phyloP scores from a whole-genome alignment of 441 rosid species.

The Pelargonium fulgidum region DNA sequence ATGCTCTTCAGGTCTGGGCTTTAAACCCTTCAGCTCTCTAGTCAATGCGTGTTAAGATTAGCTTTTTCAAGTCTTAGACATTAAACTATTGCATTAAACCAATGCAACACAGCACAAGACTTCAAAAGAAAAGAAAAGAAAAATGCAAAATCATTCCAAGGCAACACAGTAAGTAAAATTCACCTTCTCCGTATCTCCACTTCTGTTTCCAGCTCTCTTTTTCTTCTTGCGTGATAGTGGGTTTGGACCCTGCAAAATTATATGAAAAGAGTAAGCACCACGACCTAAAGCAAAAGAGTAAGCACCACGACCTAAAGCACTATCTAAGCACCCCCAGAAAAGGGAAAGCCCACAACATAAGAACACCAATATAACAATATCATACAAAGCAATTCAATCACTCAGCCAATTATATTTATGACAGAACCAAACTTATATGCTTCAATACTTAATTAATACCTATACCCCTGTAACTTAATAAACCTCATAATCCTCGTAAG shows the following conservation, averaged over 20 bases:
- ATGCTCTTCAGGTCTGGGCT: not conserved
- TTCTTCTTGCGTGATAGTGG: conserved; percentile 79
- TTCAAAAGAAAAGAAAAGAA: not conserved
- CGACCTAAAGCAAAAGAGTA: not conserved
- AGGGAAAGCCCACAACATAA: not conserved
- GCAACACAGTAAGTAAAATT: conserved; percentile 5
- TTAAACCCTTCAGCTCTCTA: too few relatives aligned
- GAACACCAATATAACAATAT: not conserved
- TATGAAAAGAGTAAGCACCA: conserved; percentile 3
- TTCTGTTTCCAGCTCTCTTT: conserved; percentile 31
- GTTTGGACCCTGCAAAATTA: conserved; percentile 63
- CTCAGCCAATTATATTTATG: too few relatives aligned
- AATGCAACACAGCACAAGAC: not conserved
- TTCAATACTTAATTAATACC: too few relatives aligned
- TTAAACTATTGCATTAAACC: not conserved
- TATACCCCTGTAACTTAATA: too few relatives aligned
- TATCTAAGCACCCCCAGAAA: not conserved
- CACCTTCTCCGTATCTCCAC: conserved; percentile 35
- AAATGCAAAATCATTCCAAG: not conserved
- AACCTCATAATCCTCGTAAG: too few relatives aligned
- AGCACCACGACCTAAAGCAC: not conserved
- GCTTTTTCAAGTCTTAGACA: not conserved
- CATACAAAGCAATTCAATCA: too few relatives aligned
- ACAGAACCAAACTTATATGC: too few relatives aligned
- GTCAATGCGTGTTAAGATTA: not conserved